Evolutionary conservation across 2,329 filamentous ascomycete species (phyloP).

Genomic region (Cercospora citrullina): DNA sequence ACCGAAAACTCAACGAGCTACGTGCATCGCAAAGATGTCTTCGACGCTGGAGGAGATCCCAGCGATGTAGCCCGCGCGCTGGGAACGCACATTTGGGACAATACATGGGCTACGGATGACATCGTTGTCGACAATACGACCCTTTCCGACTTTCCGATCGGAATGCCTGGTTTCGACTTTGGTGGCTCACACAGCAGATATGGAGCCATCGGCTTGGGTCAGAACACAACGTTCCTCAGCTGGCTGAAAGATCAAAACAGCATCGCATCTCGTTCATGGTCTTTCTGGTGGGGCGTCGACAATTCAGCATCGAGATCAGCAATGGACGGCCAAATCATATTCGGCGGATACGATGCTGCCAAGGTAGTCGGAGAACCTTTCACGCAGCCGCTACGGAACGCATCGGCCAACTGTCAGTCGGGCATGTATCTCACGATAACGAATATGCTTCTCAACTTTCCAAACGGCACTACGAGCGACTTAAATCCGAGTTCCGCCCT

Average conservation of each 20-base stretch:
- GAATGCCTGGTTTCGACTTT: constrained; percentile 24
- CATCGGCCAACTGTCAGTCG: constrained; percentile 20
- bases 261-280: constrained; percentile 34
- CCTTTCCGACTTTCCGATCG: constrained; percentile 21
- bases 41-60: constrained; percentile 20
- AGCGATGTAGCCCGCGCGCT: constrained; percentile 20
- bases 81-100: constrained; percentile 23
- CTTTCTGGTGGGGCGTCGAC: constrained; percentile 32
- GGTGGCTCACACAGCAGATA: constrained; percentile 18
- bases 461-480: constrained; percentile 29
- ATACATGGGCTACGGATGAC: constrained; percentile 20
- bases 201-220: constrained; percentile 30
- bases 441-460: constrained; percentile 32
- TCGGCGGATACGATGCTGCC: constrained; percentile 37
- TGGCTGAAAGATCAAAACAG: constrained; percentile 22
- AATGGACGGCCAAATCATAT: constrained; percentile 33
- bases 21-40: constrained; percentile 5
- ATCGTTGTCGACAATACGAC: constrained; percentile 16
- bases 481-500: constrained; percentile 9
- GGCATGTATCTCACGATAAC: constrained; percentile 31
- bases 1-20: constrained; percentile 12
- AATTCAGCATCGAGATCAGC: constrained; percentile 23
- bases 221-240: constrained; percentile 34
- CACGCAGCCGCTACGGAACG: constrained; percentile 21
- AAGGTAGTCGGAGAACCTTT: constrained; percentile 31